phyloP scores from a whole-genome alignment of 2,329 filamentous ascomycete genomes.

The Aspergillus sclerotialis region DNA sequence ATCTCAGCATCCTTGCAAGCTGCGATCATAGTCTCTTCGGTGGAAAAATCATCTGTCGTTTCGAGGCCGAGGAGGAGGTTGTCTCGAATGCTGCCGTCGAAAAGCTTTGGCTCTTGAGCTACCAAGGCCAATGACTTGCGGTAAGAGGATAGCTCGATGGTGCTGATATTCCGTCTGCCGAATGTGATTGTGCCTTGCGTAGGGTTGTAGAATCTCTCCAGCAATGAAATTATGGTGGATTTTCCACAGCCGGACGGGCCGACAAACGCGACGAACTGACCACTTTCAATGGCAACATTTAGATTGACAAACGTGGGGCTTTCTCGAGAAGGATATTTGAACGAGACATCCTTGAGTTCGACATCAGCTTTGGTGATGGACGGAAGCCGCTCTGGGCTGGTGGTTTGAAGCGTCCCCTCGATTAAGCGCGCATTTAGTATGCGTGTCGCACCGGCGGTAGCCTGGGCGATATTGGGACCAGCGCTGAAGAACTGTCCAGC shows the following conservation, averaged over 20 bases:
- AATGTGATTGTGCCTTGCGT: constrained; percentile 32
- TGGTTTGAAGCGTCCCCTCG: too few species aligned
- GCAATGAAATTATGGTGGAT: constrained; percentile 38
- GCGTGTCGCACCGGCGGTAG: constrained; percentile 29
- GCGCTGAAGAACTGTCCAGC: constrained; percentile 63
- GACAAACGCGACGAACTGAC: constrained; percentile 41
- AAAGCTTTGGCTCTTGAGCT: constrained; percentile 40
- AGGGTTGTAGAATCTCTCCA: constrained; percentile 43
- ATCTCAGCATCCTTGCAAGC: constrained; percentile 48
- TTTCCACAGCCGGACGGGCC: constrained; percentile 42
- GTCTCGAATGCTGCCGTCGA: constrained; percentile 40
- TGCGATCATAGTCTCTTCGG: constrained; percentile 37
- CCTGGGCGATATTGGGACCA: constrained; percentile 47
- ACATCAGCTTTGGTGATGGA: constrained; percentile 14
- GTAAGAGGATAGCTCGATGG: constrained; percentile 23
- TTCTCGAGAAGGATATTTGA: constrained; percentile 30
- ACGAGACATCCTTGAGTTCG: constrained; percentile 25
- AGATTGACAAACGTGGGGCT: constrained; percentile 23
- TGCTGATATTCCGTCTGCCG: constrained; percentile 22
- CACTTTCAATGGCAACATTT: constrained; percentile 28
- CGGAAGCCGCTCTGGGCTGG: too few species aligned
- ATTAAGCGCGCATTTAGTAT: too few species aligned
- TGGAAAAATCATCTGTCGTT: constrained; percentile 15
- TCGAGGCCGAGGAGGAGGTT: constrained; percentile 43
- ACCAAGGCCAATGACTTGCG: constrained; percentile 27